These are phyloP conservation scores for Crithidia sp. DNA, from an alignment of 208 protist species.

Conservation along the genomic window DNA sequence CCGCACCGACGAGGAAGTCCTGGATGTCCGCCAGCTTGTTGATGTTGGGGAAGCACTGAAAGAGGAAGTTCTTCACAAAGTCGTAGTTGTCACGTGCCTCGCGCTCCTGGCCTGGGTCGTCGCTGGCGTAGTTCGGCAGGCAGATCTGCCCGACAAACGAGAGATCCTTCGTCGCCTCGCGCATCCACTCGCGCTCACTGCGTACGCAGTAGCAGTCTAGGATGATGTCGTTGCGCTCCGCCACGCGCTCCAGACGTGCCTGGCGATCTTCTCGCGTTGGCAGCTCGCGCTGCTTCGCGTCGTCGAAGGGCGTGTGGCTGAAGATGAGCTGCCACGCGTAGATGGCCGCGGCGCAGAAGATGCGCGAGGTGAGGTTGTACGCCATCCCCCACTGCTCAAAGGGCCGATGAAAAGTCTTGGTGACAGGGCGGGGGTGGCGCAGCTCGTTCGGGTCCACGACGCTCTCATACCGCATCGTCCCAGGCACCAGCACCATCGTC, in stretches of 20 bases:
- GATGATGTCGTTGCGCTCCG: slow-evolving; percentile 89
- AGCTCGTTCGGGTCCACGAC: slow-evolving; percentile 74
- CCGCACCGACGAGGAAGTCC: slow-evolving; percentile 77
- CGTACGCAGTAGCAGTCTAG: slow-evolving; percentile 86
- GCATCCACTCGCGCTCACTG: slow-evolving; percentile 85
- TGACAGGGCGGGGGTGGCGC: slow-evolving; percentile 40
- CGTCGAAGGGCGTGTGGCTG: slow-evolving; percentile 89
- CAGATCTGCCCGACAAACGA: slow-evolving; percentile 84
- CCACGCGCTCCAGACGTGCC: slow-evolving; percentile 75
- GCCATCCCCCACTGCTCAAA: slow-evolving; percentile 86
- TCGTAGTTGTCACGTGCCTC: slow-evolving; percentile 83
- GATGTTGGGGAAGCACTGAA: slow-evolving; percentile 89
- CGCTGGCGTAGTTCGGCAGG: slow-evolving; percentile 70
- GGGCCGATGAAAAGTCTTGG: slow-evolving; percentile 64
- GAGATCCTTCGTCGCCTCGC: slow-evolving; percentile 82
- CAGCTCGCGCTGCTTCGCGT: slow-evolving; percentile 87
- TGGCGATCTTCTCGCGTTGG: slow-evolving; percentile 64
- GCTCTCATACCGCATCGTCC: slow-evolving; percentile 58
- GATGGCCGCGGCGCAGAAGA: slow-evolving; percentile 78
- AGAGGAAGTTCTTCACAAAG: slow-evolving; percentile 91
- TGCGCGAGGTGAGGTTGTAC: slow-evolving; percentile 52
- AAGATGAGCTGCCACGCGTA: slow-evolving; percentile 94
- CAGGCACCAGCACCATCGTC: slow-evolving; percentile 27
- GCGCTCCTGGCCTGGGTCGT: slow-evolving; percentile 78
- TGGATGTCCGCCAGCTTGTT: slow-evolving; percentile 68